These are phyloP conservation scores for Aspergillus luchuensis DNA, from an alignment of 2,329 filamentous ascomycete genomes.

Conservation along the genomic window DNA sequence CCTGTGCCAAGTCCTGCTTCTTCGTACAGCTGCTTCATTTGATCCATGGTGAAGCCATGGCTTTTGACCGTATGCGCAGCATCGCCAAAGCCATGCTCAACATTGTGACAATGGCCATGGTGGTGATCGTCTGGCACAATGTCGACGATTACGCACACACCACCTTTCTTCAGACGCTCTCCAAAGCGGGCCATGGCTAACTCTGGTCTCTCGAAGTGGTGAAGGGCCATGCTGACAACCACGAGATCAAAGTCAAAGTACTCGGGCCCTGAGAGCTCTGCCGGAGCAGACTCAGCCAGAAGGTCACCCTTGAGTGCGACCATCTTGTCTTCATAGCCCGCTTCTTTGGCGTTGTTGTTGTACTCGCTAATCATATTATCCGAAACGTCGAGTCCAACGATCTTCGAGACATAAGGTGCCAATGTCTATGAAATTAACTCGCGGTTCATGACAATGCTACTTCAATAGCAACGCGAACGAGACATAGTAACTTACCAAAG, in stretches of 20 bases:
- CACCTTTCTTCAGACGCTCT: conserved; percentile 64
- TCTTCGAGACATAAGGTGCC: conserved; percentile 63
- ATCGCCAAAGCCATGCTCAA: conserved; percentile 30
- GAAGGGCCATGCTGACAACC: conserved; percentile 64
- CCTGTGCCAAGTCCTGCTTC: conserved; percentile 60
- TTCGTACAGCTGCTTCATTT: conserved; percentile 63
- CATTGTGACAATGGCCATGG: conserved; percentile 20
- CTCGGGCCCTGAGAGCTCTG: conserved; percentile 59
- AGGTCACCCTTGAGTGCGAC: conserved; percentile 62
- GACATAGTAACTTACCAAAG: conserved; percentile 54
- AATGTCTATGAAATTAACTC: conserved; percentile 48
- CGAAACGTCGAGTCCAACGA: conserved; percentile 70
- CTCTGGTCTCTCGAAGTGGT: conserved; percentile 68
- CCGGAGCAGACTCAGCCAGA: conserved; percentile 53
- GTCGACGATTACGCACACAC: conserved; percentile 68
- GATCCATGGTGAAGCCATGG: conserved; percentile 64
- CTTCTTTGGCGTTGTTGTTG: conserved; percentile 60
- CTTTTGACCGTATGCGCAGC: conserved; percentile 61
- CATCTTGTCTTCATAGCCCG: conserved; percentile 58
- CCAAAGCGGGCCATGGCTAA: conserved; percentile 62
- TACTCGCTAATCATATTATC: conserved; percentile 70
- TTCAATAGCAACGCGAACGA: background rate
- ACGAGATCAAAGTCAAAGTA: conserved; percentile 72
- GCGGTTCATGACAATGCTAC: background rate
- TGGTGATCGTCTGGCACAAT: conserved; percentile 58